phyloP scores from a whole-genome alignment of 1,284 basidiomycete genomes.

The Ceratorhiza oryzae-sativae region DNA sequence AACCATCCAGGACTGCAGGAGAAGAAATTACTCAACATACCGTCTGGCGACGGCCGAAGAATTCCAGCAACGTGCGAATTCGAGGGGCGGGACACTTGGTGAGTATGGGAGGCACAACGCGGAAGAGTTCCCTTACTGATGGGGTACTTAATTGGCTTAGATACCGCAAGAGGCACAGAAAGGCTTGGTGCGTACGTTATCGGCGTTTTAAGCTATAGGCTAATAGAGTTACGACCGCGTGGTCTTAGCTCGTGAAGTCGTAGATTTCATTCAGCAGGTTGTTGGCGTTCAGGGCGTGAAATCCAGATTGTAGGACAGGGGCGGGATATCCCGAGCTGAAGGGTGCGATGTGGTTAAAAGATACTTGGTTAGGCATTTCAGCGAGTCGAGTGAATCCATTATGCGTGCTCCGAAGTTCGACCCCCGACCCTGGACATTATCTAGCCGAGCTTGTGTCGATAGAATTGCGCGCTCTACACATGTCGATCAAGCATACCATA shows the following conservation, averaged over 20 bases:
- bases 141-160: constrained; percentile 39
- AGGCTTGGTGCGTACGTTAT: constrained; percentile 46
- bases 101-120: constrained; percentile 44
- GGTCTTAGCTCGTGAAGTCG: constrained; percentile 23
- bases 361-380: background rate
- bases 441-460: constrained; percentile 6
- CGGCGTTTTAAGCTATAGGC: constrained; percentile 5
- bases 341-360: constrained; percentile 10
- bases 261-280: constrained; percentile 12
- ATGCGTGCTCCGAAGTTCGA: background rate
- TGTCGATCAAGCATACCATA: constrained; percentile 3
- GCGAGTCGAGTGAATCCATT: background rate
- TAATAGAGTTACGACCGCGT: background rate
- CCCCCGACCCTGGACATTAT: background rate
- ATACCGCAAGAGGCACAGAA: constrained; percentile 47
- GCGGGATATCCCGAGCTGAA: background rate
- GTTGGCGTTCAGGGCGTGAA: background rate
- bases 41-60: constrained; percentile 67
- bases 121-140: background rate
- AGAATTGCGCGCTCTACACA: background rate
- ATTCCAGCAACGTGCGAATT: constrained; percentile 66
- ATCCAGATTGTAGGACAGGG: constrained; percentile 13
- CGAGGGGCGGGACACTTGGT: constrained; percentile 66
- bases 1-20: constrained; percentile 52
- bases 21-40: constrained; percentile 54